Base-by-base conservation (phyloP, 345 rosid genomes). In the Raphanus sativus region DNA sequence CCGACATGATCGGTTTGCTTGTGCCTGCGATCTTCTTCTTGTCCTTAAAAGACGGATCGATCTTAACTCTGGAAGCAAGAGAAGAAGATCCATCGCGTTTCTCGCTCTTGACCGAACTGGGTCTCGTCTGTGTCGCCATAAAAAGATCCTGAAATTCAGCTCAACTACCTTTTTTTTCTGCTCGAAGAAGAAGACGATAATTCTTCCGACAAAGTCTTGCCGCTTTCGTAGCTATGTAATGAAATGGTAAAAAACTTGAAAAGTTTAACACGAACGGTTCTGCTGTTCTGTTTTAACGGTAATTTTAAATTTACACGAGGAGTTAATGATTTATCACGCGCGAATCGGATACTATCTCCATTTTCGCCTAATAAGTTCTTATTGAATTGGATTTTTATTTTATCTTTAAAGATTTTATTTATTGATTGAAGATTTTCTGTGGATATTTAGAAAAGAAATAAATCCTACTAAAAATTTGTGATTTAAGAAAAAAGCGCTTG, bases 21-120 rank as follows among this genome's bases (percentile, higher is more conserved):
- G 94, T 86, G 84, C 28, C 78, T 26, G 77, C 84, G 71, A 84
- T 78, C 86, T 84, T 91, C 89, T 81, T 90, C 72, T 63, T 85
- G 68, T 79, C 81, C 77, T 81, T 85, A 25, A 74, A 25, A 65
- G 86, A 79, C 65, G 85, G 68, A 84, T 82, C 85, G 67, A 72
- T 66, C 73, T 80, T 85, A 67, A 67, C 83, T 74, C 75, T 52
- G 2, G 81, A 73, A 30, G 89, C 81, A 68, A 38, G 63, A 62
- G 79, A 69, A 70, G 79, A 80, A 75, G 91, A 81, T 48, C 87
- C 85, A 78, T 77, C 88, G 76, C 85, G 89, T 66, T 83, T 78
- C 71, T 77, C 86, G 73, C 75, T 79, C 89, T 81, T 91, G 62
- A 74, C 81, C 30, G 70, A 81, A 74, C 61, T 81, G 11, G 85